Base-by-base conservation (phyloP, 2,329 filamentous ascomycete genomes). In the Pochonia chlamydosporia region DNA sequence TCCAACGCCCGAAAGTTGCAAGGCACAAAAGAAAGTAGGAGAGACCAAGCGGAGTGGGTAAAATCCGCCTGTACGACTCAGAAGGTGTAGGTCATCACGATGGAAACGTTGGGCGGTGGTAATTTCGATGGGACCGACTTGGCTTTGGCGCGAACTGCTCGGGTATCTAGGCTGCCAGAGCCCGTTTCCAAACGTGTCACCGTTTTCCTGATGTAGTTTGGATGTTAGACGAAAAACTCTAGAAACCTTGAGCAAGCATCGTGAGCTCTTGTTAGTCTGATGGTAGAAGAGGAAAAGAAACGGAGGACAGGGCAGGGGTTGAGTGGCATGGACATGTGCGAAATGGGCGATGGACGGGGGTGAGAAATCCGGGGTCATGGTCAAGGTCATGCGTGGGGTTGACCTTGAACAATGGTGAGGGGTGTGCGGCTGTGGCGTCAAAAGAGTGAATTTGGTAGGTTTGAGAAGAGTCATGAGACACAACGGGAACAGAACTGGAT, bases 401-500 rank as follows among this genome's bases (percentile, higher is more conserved):
- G n/a, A n/a, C n/a, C 37, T 40, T n/a, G 21, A 23, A 35, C 13
- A 4, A 39, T 16, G n/a, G n/a, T n/a, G 25, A 28, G 21, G 21
- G 31, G 43, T 14, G 31, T 37, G 43, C 31, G 43, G 43, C 43
- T 37, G 43, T 28, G 31, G 23, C 43, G 33, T 13, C 5, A 33
- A n/a, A 25, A 3, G 9, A 14, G 20, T n/a, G 42, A n/a, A 36
- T 28, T 30, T 5, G 5, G 30, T 13, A 14, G 30, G 8, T 28
- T 28, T 8, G 9, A 14, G 5, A 5, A 8, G 30, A n/a, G 30
- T 33, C 30, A 33, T 33, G 30, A n/a, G 30, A 33, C 30, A n/a
- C 30, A n/a, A 33, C 30, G 8, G 30, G 30, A 36, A 14, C 28
- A 31, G 28, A 31, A 31, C 8, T 31, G 28, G 39, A 26, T 31